Evolutionary conservation across 2,329 filamentous ascomycete genomes (phyloP).

Genomic region (Microdochium nivale): DNA sequence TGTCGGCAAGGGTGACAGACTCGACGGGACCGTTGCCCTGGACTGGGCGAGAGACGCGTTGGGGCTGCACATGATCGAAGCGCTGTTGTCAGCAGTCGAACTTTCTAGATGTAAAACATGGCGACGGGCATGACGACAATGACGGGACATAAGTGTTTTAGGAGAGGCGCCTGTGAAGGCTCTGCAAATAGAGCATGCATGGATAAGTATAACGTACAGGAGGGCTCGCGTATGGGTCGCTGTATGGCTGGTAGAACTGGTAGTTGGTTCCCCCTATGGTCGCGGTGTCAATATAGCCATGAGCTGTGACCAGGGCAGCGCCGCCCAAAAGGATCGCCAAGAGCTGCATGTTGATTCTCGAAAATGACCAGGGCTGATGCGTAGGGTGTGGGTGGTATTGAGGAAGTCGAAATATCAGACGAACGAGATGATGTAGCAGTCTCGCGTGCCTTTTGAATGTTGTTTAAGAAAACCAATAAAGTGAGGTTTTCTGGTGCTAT

Average conservation of each 20-base stretch:
- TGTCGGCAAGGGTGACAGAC: constrained; percentile 40
- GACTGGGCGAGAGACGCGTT: constrained; percentile 48
- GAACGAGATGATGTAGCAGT: too few relatives aligned
- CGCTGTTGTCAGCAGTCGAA: not conserved
- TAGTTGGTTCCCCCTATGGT: constrained; percentile 32
- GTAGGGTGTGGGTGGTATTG: too few relatives aligned
- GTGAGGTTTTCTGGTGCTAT: too few relatives aligned
- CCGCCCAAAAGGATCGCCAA: constrained; percentile 18
- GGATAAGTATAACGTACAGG: not conserved
- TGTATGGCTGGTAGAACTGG: constrained; percentile 28
- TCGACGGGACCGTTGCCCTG: constrained; percentile 50
- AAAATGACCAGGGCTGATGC: too few relatives aligned
- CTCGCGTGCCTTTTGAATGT: too few relatives aligned
- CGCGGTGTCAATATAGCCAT: constrained; percentile 38
- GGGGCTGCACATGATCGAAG: constrained; percentile 16
- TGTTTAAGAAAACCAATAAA: too few relatives aligned
- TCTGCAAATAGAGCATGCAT: not conserved
- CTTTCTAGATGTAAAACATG: not conserved
- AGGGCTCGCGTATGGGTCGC: constrained; percentile 31
- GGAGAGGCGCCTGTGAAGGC: not conserved
- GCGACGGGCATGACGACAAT: constrained; percentile 2
- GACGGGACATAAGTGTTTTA: not conserved
- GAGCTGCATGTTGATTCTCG: constrained; percentile 14
- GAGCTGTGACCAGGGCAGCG: constrained; percentile 33
- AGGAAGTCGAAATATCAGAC: too few relatives aligned